Evolutionary conservation across 257 asterid genomes (phyloP), one percentile per base, ranked within the genome.

Genomic region (Verbascum thapsus): DNA sequence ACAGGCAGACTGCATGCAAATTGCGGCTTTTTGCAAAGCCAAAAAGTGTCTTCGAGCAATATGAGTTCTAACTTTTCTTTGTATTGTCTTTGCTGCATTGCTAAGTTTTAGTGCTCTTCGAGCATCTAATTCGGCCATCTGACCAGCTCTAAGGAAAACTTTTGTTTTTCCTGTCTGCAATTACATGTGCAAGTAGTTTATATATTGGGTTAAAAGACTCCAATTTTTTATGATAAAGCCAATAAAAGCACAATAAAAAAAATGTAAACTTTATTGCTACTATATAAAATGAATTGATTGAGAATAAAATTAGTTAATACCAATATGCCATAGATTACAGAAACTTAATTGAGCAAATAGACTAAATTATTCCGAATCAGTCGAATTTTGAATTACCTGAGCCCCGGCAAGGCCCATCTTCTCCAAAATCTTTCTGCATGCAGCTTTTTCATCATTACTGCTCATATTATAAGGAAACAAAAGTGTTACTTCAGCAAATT

Each of bases 41-140:
- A 80, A 72, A 71, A 85, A 90, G 72, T 87, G 80, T 58, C 73
- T 94, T 64, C 90, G 80, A 9, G 96, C 78, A 64, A 83, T 86
- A 72, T 88, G 83, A 66, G 90, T 81, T 81, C 90, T 81, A 32
- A 73, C 78, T 79, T 78, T 83, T 85, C 91, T 79, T 74, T 94
- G 99, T 58, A 94, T 85, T 64, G 56, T 84, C 84, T 78, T 90
- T 68, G 95, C 96, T 58, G 99, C 97, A 78, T 47, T 78, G 57
- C 76, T 79, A 42, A 90, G 91, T 77, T 85, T 94, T 51, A 71
- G 81, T 26, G 96, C 90, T 78, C 96, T 78, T 20, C 80, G 94
- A 41, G 94, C 95, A 87, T 94, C 99, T 67, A 94, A 81, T 38
- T 89, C 97, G 13, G 96, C 97, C 97, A 94, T 90, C 71, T 94